Percentiles rank a stretch among this genome's conserved stretches.
Evolutionary conservation across 345 rosid species (phyloP).

Genomic region (Linum usitatissimum): DNA sequence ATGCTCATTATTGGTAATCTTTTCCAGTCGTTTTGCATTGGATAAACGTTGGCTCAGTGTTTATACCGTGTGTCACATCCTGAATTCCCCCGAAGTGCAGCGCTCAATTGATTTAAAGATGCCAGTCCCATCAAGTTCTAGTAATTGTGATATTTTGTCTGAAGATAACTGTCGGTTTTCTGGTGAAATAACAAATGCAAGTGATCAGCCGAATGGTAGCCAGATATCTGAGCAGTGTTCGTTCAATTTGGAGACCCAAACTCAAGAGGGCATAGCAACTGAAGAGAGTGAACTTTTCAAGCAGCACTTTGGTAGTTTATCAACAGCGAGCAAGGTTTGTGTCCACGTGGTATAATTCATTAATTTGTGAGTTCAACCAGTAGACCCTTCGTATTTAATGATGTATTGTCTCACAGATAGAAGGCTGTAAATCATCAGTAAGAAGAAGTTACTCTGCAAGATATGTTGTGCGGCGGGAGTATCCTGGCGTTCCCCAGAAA

Average conservation of each 20-base stretch:
- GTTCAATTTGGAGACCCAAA: constrained; percentile 17
- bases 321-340: constrained; percentile 36
- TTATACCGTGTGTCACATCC: constrained; percentile 54
- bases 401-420: constrained; percentile 22
- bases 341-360: background rate
- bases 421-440: constrained; percentile 25
- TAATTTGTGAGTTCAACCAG: background rate
- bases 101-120: constrained; percentile 14
- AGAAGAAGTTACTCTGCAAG: constrained; percentile 49
- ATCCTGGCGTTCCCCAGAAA: constrained; percentile 29
- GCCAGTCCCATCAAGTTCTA: constrained; percentile 11
- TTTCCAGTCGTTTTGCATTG: constrained; percentile 24
- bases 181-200: constrained; percentile 6
- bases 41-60: constrained; percentile 54
- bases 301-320: constrained; percentile 46
- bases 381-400: background rate
- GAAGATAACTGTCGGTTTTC: constrained; percentile 4
- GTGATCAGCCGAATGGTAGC: constrained; percentile 11
- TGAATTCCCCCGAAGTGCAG: constrained; percentile 45
- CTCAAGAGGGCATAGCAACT: constrained; percentile 19
- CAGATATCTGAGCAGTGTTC: constrained; percentile 14
- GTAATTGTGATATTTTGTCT: background rate
- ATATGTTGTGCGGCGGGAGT: constrained; percentile 38
- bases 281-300: constrained; percentile 38
- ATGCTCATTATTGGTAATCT: constrained; percentile 14